Conservation (phyloP, 2,329 filamentous ascomycete species). For the Grosmannia penicillata region DNA sequence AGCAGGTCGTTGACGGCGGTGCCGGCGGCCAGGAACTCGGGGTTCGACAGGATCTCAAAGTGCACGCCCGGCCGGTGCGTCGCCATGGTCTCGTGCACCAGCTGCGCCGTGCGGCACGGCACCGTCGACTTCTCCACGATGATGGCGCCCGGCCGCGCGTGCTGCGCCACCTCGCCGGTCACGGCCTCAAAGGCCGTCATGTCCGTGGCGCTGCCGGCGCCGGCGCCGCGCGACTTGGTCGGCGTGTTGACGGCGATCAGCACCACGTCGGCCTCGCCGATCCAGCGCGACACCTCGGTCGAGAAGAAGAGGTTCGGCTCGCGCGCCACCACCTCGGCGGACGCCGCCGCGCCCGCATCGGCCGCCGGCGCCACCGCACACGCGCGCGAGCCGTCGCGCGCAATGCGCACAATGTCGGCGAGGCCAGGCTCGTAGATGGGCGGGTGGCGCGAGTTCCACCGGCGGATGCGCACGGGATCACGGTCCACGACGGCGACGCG, state of each 20-base stretch:
- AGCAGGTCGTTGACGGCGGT: constrained; percentile 60
- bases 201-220: constrained; percentile 57
- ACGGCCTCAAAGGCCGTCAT: constrained; percentile 59
- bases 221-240: constrained; percentile 56
- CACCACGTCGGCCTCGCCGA: constrained; percentile 56
- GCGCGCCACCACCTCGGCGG: constrained; percentile 25
- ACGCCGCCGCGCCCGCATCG: constrained; percentile 13
- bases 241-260: constrained; percentile 69
- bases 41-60: constrained; percentile 69
- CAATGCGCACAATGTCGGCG: constrained; percentile 48
- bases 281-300: constrained; percentile 45
- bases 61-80: constrained; percentile 45
- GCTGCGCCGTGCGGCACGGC: constrained; percentile 58
- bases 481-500: constrained; percentile 62
- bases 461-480: constrained; percentile 47
- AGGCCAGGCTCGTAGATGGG: constrained; percentile 67
- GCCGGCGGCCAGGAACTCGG: constrained; percentile 67
- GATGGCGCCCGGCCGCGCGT: constrained; percentile 52
- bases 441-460: constrained; percentile 59
- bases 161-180: constrained; percentile 48
- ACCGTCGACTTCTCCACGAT: constrained; percentile 76
- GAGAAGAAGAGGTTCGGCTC: constrained; percentile 60
- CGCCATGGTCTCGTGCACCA: constrained; percentile 48
- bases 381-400: constrained; percentile 40
- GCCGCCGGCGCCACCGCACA: constrained; percentile 22